Evolutionary conservation across 2,329 filamentous ascomycete species (phyloP).

Genomic region (Monosporascus sp.): DNA sequence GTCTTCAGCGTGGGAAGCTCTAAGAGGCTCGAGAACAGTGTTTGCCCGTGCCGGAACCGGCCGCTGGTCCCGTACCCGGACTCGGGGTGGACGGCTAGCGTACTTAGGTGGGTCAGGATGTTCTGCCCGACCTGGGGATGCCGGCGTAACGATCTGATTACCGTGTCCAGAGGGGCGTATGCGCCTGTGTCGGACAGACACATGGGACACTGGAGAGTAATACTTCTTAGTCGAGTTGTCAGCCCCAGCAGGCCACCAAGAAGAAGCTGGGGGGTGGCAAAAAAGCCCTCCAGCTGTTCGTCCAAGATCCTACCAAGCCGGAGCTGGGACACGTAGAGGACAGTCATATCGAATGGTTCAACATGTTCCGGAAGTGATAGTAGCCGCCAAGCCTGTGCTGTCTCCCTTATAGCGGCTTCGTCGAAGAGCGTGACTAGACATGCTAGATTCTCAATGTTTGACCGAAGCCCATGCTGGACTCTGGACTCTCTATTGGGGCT

Average conservation of each 20-base stretch:
- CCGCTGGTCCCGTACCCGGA: background rate
- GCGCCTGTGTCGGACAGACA: background rate
- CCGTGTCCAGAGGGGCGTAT: background rate
- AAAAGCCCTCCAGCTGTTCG: background rate
- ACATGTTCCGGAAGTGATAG: background rate
- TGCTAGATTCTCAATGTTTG: background rate
- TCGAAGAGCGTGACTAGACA: background rate
- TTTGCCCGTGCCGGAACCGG: background rate
- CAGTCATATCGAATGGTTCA: background rate
- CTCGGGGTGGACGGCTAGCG: background rate
- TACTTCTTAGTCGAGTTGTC: background rate
- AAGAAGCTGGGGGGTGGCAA: background rate
- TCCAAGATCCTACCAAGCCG: background rate
- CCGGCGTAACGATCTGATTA: background rate
- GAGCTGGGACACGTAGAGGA: background rate
- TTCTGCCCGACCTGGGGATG: background rate
- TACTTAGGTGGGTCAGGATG: background rate
- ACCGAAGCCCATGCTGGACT: background rate
- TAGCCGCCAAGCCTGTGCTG: background rate
- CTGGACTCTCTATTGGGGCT: background rate
- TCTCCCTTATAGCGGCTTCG: background rate
- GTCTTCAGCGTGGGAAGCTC: background rate
- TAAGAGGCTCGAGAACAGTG: background rate
- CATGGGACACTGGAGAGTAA: background rate
- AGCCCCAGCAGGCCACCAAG: background rate